Evolutionary conservation across 495 filamentous ascomycete species (phyloP), one percentile per base, ranked within the genome.

Genomic region (Podospora conica): DNA sequence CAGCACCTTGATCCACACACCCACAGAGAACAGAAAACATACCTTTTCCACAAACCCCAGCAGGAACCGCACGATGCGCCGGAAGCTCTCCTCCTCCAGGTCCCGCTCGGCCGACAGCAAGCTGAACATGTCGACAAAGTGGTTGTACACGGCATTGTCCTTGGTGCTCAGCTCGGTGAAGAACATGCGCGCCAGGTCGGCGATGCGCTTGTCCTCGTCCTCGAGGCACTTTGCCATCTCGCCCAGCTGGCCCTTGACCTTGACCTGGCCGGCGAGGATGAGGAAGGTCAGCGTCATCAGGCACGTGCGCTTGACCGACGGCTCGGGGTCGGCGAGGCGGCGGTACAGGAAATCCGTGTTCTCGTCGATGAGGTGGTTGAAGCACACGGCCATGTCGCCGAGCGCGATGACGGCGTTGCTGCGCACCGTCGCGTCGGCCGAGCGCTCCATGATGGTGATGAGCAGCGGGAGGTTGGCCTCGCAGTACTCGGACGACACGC

Each of bases 221-320:
- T 99, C 95, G 27, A 98, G 83, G 73, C 95, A 99, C 78, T 98
- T 98, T 21, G 95, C 95, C 95, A 99, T 99, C 78, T 97, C 95
- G 25, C 95, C 96, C 22, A 99, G 82, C 78, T 99, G 95, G n/a
- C 95, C 95, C 81, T 99, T 99, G 74, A 99, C 95, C 80, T 99
- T 99, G 77, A 99, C 95, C 78, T 99, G 95, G 21, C 95, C 95
- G 0, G 95, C 95, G 25, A 99, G 80, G 72, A 99, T 99, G 28
- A 98, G 79, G 82, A 99, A 99, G 3, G 96, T 99, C 65, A 99
- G 80, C 3, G 95, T 98, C 95, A 98, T 99, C 15, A 99, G 85
- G 78, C 95, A 99, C 1, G 95, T 99, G 9, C 95, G 86, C 82
- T 98, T 98, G 33, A 99, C 95, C 8, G 89, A 93, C 31, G 85